phyloP scores from a whole-genome alignment of 352 stramenopile species.

The Aphanomyces invadans region DNA sequence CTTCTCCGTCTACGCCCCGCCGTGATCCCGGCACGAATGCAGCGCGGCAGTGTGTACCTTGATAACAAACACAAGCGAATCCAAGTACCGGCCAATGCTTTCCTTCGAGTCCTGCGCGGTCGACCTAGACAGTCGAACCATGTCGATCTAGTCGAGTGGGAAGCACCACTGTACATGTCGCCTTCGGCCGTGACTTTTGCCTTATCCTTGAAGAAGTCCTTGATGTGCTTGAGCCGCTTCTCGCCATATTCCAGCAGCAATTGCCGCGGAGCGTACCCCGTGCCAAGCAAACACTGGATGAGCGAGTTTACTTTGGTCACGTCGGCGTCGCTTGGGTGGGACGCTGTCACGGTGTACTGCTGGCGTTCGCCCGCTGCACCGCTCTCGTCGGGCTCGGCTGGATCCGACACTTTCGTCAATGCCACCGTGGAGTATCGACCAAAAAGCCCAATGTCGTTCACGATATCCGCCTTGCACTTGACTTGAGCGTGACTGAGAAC shows the following conservation, averaged over 20 bases:
- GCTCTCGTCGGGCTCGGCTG: not conserved
- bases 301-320: conserved; percentile 47
- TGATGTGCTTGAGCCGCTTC: conserved; percentile 54
- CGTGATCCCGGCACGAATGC: too few relatives aligned
- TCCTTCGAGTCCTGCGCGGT: not conserved
- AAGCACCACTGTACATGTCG: not conserved
- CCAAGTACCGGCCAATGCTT: conserved; percentile 3
- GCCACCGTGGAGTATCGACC: conserved; percentile 33
- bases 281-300: conserved; percentile 51
- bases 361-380: not conserved
- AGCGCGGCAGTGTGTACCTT: too few relatives aligned
- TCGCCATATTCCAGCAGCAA: conserved; percentile 58
- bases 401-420: not conserved
- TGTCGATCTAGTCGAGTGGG: not conserved
- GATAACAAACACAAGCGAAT: conserved; percentile 16
- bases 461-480: conserved; percentile 63
- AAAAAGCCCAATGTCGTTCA: conserved; percentile 55
- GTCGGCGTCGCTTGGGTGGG: conserved; percentile 44
- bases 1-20: conserved; percentile 58
- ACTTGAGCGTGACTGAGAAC: conserved; percentile 48
- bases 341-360: conserved; percentile 30
- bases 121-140: conserved; percentile 20
- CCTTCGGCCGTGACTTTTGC: not conserved
- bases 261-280: conserved; percentile 41
- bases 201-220: conserved; percentile 28